Base-by-base conservation (phyloP, 2,329 filamentous ascomycete species). In the Colletotrichum scovillei region DNA sequence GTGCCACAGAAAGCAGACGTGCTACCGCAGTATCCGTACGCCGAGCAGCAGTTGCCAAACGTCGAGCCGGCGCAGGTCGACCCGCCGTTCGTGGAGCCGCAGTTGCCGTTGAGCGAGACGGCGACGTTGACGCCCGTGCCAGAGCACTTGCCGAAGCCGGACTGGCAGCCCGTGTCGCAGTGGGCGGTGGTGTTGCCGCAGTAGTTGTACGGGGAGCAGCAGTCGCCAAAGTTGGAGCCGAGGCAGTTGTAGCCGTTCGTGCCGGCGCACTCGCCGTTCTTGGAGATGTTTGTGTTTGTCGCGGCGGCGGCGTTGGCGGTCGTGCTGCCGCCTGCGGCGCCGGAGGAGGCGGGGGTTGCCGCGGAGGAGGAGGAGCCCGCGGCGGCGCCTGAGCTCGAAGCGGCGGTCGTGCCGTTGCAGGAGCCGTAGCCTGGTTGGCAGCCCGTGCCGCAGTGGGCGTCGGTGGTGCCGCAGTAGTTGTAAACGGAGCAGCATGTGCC, bases 1-100 rank as follows among this genome's bases (percentile, higher is more conserved):
- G 67, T 56, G 38, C 67, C 66, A 65, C 77, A 78, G 70, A 76
- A 73, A 12, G 72, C 69, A 14, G 67, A 4, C 7, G 74, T 69
- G 55, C 56, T 69, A n/a, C 76, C 76, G 16, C 76, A 77, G 53
- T 71, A 77, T 28, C 75, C 75, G 35, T 74, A 77, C 35, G 65
- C n/a, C 22, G 75, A 76, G 64, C 76, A 77, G 69, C 76, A 77
- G 24, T 63, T 66, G 4, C 74, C 72, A 72, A 70, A 73, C 4
- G 42, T 26, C 16, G 70, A 75, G 28, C 72, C 72, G 22, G 30
- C n/a, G 22, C 72, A 74, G 4, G 62, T 64, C 30, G 64, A 6
- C 5, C 67, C 64, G 16, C 42, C 68, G 11, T 30, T 52, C 0
- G 46, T 22, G 19, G 26, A 12, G 19, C 70, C 66, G 46, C 73